Base-by-base conservation (phyloP, 1,139 yeast species). In the Trichomonascaceae sp. region DNA sequence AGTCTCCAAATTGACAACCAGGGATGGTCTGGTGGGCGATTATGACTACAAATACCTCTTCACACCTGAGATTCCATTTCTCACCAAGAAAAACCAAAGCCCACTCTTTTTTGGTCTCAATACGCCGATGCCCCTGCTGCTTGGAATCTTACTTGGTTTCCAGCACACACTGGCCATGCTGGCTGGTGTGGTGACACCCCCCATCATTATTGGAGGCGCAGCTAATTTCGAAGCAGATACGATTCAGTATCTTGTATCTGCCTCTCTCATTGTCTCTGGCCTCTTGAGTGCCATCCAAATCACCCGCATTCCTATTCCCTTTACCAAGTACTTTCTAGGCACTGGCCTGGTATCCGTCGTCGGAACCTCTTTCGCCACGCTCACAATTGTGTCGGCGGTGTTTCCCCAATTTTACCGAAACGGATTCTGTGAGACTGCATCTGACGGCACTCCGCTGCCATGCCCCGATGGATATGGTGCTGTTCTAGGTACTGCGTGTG, bases 401-500 rank as follows among this genome's bases (percentile, higher is more conserved):
- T 61, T 84, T 44, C 89, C 93, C 6, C 62, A 76, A 57, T 80
- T 84, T 92, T 85, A 85, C 59, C 48, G 51, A 5, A 65, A 63
- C 34, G 96, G 95, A 0, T 59, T 57, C 35, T 85, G 95, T 58
- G 75, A 79, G 1, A 44, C 56, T 4, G 71, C 61, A 16, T 67
- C 65, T 5, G 89, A 89, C 11, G 67, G 67, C 9, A 73, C 71
- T 3, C 48, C 56, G n/a, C 65, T 80, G 37, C 70, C 94, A 1
- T 85, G 96, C 57, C 92, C 92, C 3, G 81, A 78, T 41, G 95
- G 92, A 1, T 85, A 82, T 51, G 96, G 95, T 41, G 74, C 74
- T n/a, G 67, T 85, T 29, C 59, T 85, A 42, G 95, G 80, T 28
- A 77, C 93, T 13, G 76, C 84, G n/a, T 65, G 72, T 34, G 69